phyloP scores from a whole-genome alignment of 2,329 filamentous ascomycete species.

The Xylariales sp. region DNA sequence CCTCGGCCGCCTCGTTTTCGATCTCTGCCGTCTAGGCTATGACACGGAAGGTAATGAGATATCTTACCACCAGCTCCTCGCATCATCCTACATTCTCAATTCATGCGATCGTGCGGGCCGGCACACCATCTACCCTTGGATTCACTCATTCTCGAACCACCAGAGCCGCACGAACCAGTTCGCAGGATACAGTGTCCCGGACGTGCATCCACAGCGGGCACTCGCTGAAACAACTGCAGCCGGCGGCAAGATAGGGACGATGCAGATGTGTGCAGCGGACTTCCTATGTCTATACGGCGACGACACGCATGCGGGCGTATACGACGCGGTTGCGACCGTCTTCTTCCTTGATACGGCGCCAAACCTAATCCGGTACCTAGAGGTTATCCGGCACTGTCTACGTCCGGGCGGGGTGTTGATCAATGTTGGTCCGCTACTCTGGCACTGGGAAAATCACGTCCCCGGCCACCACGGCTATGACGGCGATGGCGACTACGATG shows the following conservation, averaged over 20 bases:
- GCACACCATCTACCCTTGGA: conserved; percentile 86
- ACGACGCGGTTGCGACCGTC: conserved; percentile 86
- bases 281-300: conserved; percentile 88
- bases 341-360: conserved; percentile 99
- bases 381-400: conserved; percentile 83
- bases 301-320: conserved; percentile 68
- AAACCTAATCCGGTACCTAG: conserved; percentile 89
- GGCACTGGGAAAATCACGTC: conserved; percentile 89
- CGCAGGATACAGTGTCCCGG: conserved; percentile 78
- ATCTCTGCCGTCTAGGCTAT: conserved; percentile 80
- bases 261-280: conserved; percentile 94
- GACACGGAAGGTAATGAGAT: conserved; percentile 91
- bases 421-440: conserved; percentile 90
- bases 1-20: conserved; percentile 88
- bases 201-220: conserved; percentile 75
- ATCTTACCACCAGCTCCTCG: conserved; percentile 95
- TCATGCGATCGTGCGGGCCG: conserved; percentile 68
- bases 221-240: conserved; percentile 53
- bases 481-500: conserved; percentile 62
- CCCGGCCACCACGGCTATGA: conserved; percentile 67
- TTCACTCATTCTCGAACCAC: conserved; percentile 90
- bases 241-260: conserved; percentile 64
- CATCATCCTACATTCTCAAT: conserved; percentile 82
- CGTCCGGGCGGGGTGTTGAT: conserved; percentile 82
- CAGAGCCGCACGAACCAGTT: conserved; percentile 79